phyloP scores from a whole-genome alignment of 257 asterid species.

The Pogostemon cablin region DNA sequence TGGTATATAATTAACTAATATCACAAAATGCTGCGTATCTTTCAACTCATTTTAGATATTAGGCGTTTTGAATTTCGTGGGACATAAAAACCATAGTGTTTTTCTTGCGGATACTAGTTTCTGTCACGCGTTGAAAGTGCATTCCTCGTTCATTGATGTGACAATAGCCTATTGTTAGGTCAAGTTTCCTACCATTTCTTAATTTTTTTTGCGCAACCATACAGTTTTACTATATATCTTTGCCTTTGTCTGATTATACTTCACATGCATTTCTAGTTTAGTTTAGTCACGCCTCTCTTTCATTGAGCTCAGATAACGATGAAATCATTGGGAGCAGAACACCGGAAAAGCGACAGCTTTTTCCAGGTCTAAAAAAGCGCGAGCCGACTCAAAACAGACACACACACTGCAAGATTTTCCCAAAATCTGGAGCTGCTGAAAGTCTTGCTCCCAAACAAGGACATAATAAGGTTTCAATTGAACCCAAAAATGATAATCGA shows the following conservation, averaged over 20 bases:
- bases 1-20: no score
- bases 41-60: no score
- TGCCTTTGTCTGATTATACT: neutral
- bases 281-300: neutral
- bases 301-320: conserved; percentile 60
- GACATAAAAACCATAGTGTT: neutral
- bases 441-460: conserved; percentile 36
- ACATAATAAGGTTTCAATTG: conserved; percentile 36
- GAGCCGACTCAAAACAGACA: conserved; percentile 50
- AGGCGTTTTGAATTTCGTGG: no score
- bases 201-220: neutral
- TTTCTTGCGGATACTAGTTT: neutral
- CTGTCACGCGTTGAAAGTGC: neutral
- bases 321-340: conserved; percentile 52
- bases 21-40: no score
- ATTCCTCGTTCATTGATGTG: neutral
- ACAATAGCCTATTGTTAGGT: neutral
- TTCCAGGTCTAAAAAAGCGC: conserved; percentile 46
- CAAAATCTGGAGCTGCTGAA: conserved; percentile 48
- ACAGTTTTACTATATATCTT: neutral
- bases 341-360: conserved; percentile 44
- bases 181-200: neutral
- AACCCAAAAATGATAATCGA: conserved; percentile 32
- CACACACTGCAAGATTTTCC: conserved; percentile 43
- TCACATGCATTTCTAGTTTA: no score